phyloP scores from a whole-genome alignment of 176 grass and related monocot species.

The Zizania latifolia region DNA sequence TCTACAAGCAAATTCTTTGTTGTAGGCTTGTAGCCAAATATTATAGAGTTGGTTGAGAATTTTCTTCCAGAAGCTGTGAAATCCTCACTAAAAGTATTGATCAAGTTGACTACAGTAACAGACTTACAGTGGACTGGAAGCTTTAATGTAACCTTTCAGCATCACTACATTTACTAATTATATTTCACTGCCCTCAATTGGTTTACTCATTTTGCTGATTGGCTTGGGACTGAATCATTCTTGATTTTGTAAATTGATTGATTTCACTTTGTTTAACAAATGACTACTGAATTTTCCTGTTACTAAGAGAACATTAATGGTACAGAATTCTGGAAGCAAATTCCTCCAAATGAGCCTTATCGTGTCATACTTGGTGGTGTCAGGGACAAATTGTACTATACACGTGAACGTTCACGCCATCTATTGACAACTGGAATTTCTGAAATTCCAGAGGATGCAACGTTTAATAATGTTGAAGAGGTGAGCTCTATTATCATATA shows the following conservation, averaged over 20 bases:
- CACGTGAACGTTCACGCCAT: slow-evolving; percentile 76
- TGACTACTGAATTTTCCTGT: slow-evolving; percentile 9
- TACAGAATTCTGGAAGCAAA: slow-evolving; percentile 96
- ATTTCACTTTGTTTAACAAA: background rate
- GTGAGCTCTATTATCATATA: slow-evolving; percentile 30
- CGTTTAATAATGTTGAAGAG: slow-evolving; percentile 80
- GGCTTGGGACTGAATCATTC: background rate
- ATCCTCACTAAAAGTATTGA: background rate
- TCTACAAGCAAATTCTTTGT: background rate
- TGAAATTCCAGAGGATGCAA: slow-evolving; percentile 57
- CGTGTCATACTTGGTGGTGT: slow-evolving; percentile 95
- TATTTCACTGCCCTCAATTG: background rate
- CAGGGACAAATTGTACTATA: slow-evolving; percentile 89
- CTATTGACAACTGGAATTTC: slow-evolving; percentile 71
- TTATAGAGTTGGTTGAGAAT: background rate
- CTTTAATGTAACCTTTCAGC: no score
- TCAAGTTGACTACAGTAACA: background rate
- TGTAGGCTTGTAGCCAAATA: background rate
- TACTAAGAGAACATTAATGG: slow-evolving; percentile 28
- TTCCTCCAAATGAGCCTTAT: slow-evolving; percentile 94
- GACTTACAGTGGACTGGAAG: background rate
- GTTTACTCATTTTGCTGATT: background rate
- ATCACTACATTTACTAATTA: background rate
- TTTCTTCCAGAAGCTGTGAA: background rate
- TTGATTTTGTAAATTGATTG: background rate